Evolutionary conservation across 306 rosid genomes (phyloP).

Genomic region (Gastrolobium villosum): DNA sequence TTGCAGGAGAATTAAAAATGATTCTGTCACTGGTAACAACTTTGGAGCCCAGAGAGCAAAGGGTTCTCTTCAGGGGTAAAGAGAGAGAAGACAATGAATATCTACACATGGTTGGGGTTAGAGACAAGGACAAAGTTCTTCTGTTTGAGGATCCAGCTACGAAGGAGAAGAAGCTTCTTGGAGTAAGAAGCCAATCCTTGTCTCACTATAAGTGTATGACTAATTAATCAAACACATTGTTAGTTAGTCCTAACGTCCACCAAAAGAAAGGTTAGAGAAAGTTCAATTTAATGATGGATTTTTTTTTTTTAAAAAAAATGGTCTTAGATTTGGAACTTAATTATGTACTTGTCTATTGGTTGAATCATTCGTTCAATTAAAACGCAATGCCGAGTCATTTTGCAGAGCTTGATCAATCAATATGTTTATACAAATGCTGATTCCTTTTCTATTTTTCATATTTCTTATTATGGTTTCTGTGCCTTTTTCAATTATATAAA

Average conservation of each 20-base stretch:
- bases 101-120: constrained; percentile 90
- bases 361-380: background rate
- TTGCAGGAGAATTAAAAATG: constrained; percentile 80
- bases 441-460: background rate
- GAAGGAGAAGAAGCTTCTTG: constrained; percentile 72
- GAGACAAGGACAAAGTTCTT: constrained; percentile 86
- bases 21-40: constrained; percentile 69
- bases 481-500: constrained; percentile 10
- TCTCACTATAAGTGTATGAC: constrained; percentile 63
- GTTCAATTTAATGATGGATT: constrained; percentile 27
- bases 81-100: constrained; percentile 83
- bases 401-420: constrained; percentile 13
- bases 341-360: constrained; percentile 33
- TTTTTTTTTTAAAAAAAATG: constrained; percentile 12
- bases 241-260: constrained; percentile 50
- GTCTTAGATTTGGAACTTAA: constrained; percentile 43
- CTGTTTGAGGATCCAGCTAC: constrained; percentile 83
- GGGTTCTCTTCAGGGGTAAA: constrained; percentile 85
- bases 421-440: background rate
- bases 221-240: background rate
- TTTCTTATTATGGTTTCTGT: background rate
- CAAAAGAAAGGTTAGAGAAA: constrained; percentile 10
- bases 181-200: constrained; percentile 51
- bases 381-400: constrained; percentile 40
- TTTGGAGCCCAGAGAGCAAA: constrained; percentile 80